Evolutionary conservation across 345 rosid species (phyloP), one percentile per base, ranked within the genome.

Genomic region (Euphorbia pulcherrima): DNA sequence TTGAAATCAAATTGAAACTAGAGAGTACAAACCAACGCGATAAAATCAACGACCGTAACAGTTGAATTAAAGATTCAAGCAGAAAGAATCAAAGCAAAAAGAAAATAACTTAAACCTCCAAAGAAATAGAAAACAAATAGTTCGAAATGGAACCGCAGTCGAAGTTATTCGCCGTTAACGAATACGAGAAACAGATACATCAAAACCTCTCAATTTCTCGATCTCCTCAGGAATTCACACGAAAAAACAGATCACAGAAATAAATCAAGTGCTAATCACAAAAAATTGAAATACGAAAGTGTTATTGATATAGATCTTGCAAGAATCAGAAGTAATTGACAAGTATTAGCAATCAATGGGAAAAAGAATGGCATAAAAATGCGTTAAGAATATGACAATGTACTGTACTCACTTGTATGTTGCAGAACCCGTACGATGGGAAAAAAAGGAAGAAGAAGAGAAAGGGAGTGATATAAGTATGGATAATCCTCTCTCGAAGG

Each of bases 221-320:
- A 50, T 65, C n/a, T 52, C 8, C 11, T 11, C 4, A 23, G 26
- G 21, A 35, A 60, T 50, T 60, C 66, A 9, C 23, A 37, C 20
- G 27, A 51, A 62, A 60, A 69, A n/a, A 37, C 73, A 70, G 67
- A 52, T 26, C 20, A 35, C 2, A 29, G 24, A 12, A 58, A 65
- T 14, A 29, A 27, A 68, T 12, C 16, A 18, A 66, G 33, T 35
- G 26, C 24, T 33, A 65, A 65, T 24, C 29, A 20, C 16, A 2
- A n/a, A 52, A 33, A 5, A 51, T 53, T 41, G 20, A 50, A 10
- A 50, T 4, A 7, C 6, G 21, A 50, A 23, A 21, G 14, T 3
- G 54, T 41, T 62, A n/a, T 8, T 53, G 21, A 44, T 44, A 53
- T 27, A 53, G 57, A 53, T 53, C 2, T 53, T 23, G 26, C 27